phyloP scores from a whole-genome alignment of 2,329 filamentous ascomycete genomes.

The Whalleya microplaca region DNA sequence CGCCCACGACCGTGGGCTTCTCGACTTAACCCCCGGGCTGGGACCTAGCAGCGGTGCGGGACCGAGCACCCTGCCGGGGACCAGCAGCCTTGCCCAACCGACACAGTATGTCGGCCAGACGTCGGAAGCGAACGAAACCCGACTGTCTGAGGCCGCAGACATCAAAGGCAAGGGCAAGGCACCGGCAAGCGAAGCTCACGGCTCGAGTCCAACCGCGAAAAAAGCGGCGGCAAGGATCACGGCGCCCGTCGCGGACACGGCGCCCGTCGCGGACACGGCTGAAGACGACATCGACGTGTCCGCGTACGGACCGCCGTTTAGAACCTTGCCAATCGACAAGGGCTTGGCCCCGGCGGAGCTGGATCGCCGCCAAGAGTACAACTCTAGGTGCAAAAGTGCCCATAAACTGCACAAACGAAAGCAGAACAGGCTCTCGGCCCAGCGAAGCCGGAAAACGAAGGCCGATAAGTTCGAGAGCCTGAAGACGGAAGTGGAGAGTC shows the following conservation, averaged over 20 bases:
- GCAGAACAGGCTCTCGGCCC: slow-evolving; percentile 32
- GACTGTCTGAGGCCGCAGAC: background rate
- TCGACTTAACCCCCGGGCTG: background rate
- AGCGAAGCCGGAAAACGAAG: slow-evolving; percentile 36
- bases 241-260: too few species aligned
- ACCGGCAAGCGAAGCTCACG: background rate
- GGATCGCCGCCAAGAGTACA: background rate
- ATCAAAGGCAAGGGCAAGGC: background rate
- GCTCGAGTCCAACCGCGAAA: background rate
- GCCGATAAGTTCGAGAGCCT: slow-evolving; percentile 19
- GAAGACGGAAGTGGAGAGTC: slow-evolving; percentile 18
- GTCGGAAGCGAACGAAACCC: background rate
- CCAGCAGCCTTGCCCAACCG: background rate
- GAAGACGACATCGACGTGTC: background rate
- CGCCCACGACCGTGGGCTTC: background rate
- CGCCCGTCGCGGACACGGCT: too few species aligned
- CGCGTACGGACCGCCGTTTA: background rate
- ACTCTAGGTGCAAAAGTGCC: background rate
- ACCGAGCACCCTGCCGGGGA: background rate
- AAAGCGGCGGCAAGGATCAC: too few species aligned
- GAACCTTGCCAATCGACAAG: background rate
- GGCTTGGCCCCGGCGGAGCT: background rate
- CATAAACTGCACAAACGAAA: background rate
- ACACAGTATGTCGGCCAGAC: background rate
- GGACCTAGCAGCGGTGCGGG: background rate